A percentile compares a stretch with the other conserved stretches of the same genome.
These are phyloP conservation scores for Penicillium dipodomyicola DNA, from an alignment of 495 filamentous ascomycete species.

Conservation along the genomic window DNA sequence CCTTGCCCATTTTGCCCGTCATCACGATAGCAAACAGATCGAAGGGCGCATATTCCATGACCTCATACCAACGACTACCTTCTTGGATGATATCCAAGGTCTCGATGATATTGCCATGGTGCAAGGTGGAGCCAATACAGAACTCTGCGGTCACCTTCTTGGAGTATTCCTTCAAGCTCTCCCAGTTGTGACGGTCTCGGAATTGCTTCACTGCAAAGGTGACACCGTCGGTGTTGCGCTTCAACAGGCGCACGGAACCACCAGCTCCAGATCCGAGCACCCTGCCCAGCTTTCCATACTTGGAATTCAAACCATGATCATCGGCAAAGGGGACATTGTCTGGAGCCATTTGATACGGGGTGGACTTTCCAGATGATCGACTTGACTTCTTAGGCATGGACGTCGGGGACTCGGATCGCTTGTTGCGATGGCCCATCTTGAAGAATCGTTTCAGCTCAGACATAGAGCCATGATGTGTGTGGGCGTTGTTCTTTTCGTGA, in stretches of 20 bases:
- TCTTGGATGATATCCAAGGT: slow-evolving; percentile 96
- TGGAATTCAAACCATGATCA: slow-evolving; percentile 84
- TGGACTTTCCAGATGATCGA: slow-evolving; percentile 52
- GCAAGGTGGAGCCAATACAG: slow-evolving; percentile 93
- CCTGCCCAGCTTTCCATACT: slow-evolving; percentile 93
- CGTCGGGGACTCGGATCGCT: slow-evolving; percentile 61
- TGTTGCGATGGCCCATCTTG: slow-evolving; percentile 64
- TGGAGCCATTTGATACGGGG: slow-evolving; percentile 54
- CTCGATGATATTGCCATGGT: slow-evolving; percentile 98
- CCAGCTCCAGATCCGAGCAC: slow-evolving; percentile 93
- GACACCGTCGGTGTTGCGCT: slow-evolving; percentile 80
- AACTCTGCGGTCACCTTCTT: slow-evolving; percentile 99
- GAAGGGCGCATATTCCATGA: slow-evolving; percentile 99
- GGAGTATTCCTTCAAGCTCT: slow-evolving; percentile 89
- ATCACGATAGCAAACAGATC: slow-evolving; percentile 98
- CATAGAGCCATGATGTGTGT: slow-evolving; percentile 74
- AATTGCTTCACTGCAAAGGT: slow-evolving; percentile 99
- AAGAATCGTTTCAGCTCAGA: slow-evolving; percentile 93
- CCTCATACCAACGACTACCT: slow-evolving; percentile 93
- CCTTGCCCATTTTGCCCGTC: slow-evolving; percentile 95
- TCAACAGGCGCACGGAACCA: slow-evolving; percentile 92
- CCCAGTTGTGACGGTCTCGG: slow-evolving; percentile 86
- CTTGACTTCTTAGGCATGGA: slow-evolving; percentile 41
- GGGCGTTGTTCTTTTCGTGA: slow-evolving; percentile 36
- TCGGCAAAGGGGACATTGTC: slow-evolving; percentile 86